These are phyloP conservation scores for Ottelia alismoides DNA, from an alignment of 106 monocot genomes.

Conservation along the genomic window DNA sequence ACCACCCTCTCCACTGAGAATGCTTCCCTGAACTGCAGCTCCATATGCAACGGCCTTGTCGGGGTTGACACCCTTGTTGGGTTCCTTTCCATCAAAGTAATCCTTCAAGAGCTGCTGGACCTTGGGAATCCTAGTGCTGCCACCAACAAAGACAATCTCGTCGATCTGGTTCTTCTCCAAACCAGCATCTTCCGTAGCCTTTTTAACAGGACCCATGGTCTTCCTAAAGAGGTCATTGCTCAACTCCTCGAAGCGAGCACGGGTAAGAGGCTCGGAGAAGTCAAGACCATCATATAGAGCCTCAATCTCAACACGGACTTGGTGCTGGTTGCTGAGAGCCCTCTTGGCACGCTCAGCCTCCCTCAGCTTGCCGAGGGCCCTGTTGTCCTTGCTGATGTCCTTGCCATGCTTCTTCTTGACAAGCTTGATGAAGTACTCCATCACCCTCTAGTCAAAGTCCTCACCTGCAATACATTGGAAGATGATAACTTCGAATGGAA, in stretches of 20 bases:
- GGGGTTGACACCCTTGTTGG: slow-evolving; percentile 13
- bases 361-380: slow-evolving; percentile 9
- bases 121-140: slow-evolving; percentile 14
- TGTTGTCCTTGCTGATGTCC: slow-evolving; percentile 16
- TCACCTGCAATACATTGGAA: slow-evolving; percentile 1
- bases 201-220: slow-evolving; percentile 13
- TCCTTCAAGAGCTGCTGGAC: slow-evolving; percentile 14
- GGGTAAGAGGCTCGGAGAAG: slow-evolving; percentile 13
- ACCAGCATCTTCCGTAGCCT: slow-evolving; percentile 18
- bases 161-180: slow-evolving; percentile 15
- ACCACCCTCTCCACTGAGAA: slow-evolving; percentile 15
- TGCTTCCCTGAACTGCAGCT: slow-evolving; percentile 12
- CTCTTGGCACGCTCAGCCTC: slow-evolving; percentile 13
- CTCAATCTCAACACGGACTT: slow-evolving; percentile 14
- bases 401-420: slow-evolving; percentile 22
- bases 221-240: slow-evolving; percentile 16
- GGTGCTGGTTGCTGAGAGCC: slow-evolving; percentile 13
- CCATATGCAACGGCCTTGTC: slow-evolving; percentile 16
- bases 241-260: slow-evolving; percentile 15
- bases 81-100: slow-evolving; percentile 12
- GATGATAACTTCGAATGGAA: background rate
- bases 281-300: slow-evolving; percentile 10
- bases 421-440: slow-evolving; percentile 12
- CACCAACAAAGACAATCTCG: slow-evolving; percentile 15
- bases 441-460: slow-evolving; percentile 13